phyloP scores from a whole-genome alignment of 768 basidiomycete genomes.

The Lentinula sp. region DNA sequence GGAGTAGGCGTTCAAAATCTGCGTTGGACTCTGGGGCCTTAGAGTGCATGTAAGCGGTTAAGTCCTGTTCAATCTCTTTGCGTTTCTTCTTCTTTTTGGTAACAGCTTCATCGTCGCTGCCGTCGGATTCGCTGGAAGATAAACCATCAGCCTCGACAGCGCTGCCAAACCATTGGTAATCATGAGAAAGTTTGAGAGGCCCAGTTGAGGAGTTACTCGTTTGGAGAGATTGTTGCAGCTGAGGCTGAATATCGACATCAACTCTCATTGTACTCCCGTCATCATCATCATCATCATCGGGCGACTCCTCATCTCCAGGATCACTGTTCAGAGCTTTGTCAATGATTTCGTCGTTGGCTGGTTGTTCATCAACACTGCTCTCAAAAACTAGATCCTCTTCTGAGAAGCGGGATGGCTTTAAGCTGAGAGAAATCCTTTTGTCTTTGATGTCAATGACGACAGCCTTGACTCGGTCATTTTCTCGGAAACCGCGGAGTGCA shows the following conservation, averaged over 20 bases:
- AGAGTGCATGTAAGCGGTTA: conserved; percentile 84
- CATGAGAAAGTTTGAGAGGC: conserved; percentile 45
- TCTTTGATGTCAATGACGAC: conserved; percentile 66
- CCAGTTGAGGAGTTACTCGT: conserved; percentile 7
- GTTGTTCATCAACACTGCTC: conserved; percentile 21
- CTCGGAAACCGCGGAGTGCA: conserved; percentile 77
- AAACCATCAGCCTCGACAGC: conserved; percentile 28
- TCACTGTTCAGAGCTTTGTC: conserved; percentile 5
- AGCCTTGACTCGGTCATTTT: conserved; percentile 83
- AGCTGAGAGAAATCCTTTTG: conserved; percentile 75
- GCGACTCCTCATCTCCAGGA: conserved; percentile 1
- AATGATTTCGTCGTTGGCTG: conserved; percentile 12
- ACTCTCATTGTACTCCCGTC: conserved; percentile 29
- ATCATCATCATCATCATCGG: conserved; percentile 21
- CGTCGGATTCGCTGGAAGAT: conserved; percentile 34
- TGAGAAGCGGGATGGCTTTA: conserved; percentile 85
- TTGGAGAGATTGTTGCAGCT: conserved; percentile 16
- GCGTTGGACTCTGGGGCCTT: conserved; percentile 84
- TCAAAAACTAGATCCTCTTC: conserved; percentile 51
- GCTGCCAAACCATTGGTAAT: conserved; percentile 66
- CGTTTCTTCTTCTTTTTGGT: conserved; percentile 55
- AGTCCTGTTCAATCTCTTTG: conserved; percentile 70
- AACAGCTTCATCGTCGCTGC: conserved; percentile 36
- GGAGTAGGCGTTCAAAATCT: conserved; percentile 89
- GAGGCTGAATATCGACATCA: conserved; percentile 30